These are phyloP conservation scores for Hyphopichia burtonii DNA, from an alignment of 1,139 yeast genomes.

Conservation along the genomic window DNA sequence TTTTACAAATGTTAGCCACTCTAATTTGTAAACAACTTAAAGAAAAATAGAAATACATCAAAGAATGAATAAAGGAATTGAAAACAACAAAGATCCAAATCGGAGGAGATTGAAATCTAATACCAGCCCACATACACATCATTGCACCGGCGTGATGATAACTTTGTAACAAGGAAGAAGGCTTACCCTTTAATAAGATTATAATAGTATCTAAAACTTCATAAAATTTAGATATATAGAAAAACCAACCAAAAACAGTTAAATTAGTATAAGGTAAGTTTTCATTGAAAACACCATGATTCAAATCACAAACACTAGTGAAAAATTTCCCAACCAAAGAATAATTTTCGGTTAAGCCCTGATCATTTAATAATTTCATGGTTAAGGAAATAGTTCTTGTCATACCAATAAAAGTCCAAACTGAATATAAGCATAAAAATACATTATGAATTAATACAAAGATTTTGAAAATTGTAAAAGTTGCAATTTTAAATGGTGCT, in stretches of 20 bases:
- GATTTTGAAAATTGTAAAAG: constrained; percentile 45
- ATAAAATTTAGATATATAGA: constrained; percentile 70
- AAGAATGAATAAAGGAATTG: constrained; percentile 73
- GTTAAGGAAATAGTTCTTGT: constrained; percentile 45
- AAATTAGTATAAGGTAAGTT: constrained; percentile 43
- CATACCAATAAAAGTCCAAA: constrained; percentile 76
- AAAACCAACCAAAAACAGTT: constrained; percentile 62
- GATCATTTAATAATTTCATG: constrained; percentile 15
- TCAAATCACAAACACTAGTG: constrained; percentile 62
- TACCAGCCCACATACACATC: constrained; percentile 83
- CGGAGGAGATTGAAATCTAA: constrained; percentile 70
- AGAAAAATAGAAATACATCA: constrained; percentile 74
- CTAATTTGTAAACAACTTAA: constrained; percentile 59
- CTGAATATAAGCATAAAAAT: constrained; percentile 62
- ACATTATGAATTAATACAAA: constrained; percentile 64
- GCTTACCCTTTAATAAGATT: constrained; percentile 68
- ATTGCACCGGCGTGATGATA: constrained; percentile 84
- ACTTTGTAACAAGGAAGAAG: constrained; percentile 67
- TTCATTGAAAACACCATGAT: constrained; percentile 56
- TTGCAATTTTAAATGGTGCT: constrained; percentile 56
- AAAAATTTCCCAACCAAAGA: constrained; percentile 34
- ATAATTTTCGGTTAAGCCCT: background rate
- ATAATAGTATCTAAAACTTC: constrained; percentile 71
- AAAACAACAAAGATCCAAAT: constrained; percentile 81
- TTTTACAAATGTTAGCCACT: constrained; percentile 60